A percentile compares a stretch with the other conserved stretches of the same genome.
phyloP scores from a whole-genome alignment of 169 alveolate genomes.

The Perkinsus olseni region DNA sequence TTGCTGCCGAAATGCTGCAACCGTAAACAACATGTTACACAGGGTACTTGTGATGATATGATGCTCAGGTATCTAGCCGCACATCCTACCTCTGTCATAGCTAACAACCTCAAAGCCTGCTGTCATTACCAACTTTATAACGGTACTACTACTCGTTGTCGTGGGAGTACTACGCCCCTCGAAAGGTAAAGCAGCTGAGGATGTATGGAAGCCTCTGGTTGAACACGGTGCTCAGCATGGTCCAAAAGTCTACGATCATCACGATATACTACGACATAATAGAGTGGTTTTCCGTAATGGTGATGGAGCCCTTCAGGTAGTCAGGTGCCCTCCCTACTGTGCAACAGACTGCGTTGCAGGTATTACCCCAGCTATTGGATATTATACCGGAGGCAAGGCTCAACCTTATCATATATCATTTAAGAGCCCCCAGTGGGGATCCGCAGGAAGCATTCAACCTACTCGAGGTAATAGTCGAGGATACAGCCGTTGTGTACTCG shows the following conservation, averaged over 20 bases:
- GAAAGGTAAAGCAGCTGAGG: slow-evolving; percentile 43
- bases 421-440: slow-evolving; percentile 46
- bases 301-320: slow-evolving; percentile 67
- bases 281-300: slow-evolving; percentile 71
- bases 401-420: slow-evolving; percentile 67
- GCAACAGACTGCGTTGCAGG: background rate
- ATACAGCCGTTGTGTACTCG: slow-evolving; percentile 24
- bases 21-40: slow-evolving; percentile 31
- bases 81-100: slow-evolving; percentile 56
- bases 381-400: slow-evolving; percentile 79
- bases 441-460: slow-evolving; percentile 64
- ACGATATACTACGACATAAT: slow-evolving; percentile 74
- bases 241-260: slow-evolving; percentile 45
- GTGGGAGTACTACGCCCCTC: background rate
- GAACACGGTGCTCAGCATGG: slow-evolving; percentile 33
- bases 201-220: slow-evolving; percentile 42
- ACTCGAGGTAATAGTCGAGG: slow-evolving; percentile 43
- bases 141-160: slow-evolving; percentile 47
- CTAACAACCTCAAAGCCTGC: slow-evolving; percentile 74
- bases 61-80: slow-evolving; percentile 3
- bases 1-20: slow-evolving; percentile 63
- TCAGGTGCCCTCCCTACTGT: background rate
- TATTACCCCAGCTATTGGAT: slow-evolving; percentile 69
- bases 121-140: slow-evolving; percentile 68
- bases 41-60: background rate